phyloP scores from a whole-genome alignment of 2,329 filamentous ascomycete genomes.

The Polytolypa hystricis region DNA sequence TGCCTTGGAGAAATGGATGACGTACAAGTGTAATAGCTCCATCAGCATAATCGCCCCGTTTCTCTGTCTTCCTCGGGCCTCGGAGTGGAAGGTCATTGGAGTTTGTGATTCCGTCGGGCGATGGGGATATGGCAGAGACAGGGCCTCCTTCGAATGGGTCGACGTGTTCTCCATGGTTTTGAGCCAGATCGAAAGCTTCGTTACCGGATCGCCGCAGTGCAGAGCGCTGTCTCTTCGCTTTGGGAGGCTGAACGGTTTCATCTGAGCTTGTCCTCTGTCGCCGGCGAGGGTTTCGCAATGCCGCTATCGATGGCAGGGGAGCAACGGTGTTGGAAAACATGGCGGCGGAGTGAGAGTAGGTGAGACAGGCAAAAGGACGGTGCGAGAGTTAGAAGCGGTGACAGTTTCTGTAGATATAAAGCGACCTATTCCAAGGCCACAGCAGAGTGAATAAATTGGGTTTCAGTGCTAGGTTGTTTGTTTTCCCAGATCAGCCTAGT shows the following conservation, averaged over 20 bases:
- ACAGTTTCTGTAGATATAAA: too few relatives aligned
- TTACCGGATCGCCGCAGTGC: conserved; percentile 27
- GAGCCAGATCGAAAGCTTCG: conserved; percentile 14
- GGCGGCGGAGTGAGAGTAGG: conserved; percentile 8
- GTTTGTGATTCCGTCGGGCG: not conserved
- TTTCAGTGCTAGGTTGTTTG: too few relatives aligned
- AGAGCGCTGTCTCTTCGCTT: conserved; percentile 38
- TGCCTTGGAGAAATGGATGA: too few relatives aligned
- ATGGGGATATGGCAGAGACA: not conserved
- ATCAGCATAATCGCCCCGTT: conserved; percentile 19
- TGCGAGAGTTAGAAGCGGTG: too few relatives aligned
- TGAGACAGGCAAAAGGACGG: too few relatives aligned
- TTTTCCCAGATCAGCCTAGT: too few relatives aligned
- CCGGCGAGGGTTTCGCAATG: conserved; percentile 24
- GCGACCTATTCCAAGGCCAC: too few relatives aligned
- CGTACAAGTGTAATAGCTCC: conserved; percentile 28
- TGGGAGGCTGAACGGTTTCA: conserved; percentile 34
- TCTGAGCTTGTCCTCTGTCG: conserved; percentile 33
- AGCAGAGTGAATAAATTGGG: too few relatives aligned
- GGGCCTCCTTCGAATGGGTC: not conserved
- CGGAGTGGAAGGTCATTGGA: conserved; percentile 26
- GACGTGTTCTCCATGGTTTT: conserved; percentile 3
- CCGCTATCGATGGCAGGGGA: conserved; percentile 8
- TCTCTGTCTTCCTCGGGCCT: conserved; percentile 27
- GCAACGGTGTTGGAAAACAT: conserved; percentile 30